Evolutionary conservation across 176 grass and related monocot genomes (phyloP), one percentile per base, ranked within the genome.

Genomic region (Urochloa ruziziensis): DNA sequence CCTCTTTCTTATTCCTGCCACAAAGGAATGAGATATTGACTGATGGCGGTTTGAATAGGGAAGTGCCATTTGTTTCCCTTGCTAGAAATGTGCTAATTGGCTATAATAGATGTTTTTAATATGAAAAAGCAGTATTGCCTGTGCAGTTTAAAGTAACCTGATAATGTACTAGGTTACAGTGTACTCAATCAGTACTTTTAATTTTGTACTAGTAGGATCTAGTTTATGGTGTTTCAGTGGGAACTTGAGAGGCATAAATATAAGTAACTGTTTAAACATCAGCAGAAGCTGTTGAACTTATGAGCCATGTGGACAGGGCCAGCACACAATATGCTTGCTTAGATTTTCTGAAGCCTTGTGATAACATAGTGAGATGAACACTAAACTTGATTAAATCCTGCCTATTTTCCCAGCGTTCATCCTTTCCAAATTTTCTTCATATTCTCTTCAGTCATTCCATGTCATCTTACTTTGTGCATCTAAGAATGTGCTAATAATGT

Each of bases 401-500:
- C 33, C 3, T 23, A 42, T 88, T 84, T 67, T 63, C 19, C 69
- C 52, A 42, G 6, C 63, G 19, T 25, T 69, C 39, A 74, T 49
- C 70, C 12, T 64, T 71, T 74, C 79, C 7, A n/a, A 53, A 74
- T 13, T 48, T 74, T 57, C 19, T 64, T 64, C 13, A 62, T 25
- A 51, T 21, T 73, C 17, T 34, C 21, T 52, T 73, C 10, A 34
- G 29, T 14, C 10, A 21, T 21, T 34, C 29, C 18, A 7, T 75
- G 21, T 83, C 34, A 16, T 56, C 10, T 19, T 62, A 65, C 13
- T 37, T 66, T 48, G 10, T 71, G 62, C 36, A 86, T 88, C 1
- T 18, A 88, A 36, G 32, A 79, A 49, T 83, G 67, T 44, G 7
- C 13, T 53, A 68, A 27, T 73, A 66, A 78, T 27, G 16, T n/a